A percentile compares a stretch with the other conserved stretches of the same genome.
phyloP scores from a whole-genome alignment of 1,284 basidiomycete species.

The Cutaneotrichosporon sp. region DNA sequence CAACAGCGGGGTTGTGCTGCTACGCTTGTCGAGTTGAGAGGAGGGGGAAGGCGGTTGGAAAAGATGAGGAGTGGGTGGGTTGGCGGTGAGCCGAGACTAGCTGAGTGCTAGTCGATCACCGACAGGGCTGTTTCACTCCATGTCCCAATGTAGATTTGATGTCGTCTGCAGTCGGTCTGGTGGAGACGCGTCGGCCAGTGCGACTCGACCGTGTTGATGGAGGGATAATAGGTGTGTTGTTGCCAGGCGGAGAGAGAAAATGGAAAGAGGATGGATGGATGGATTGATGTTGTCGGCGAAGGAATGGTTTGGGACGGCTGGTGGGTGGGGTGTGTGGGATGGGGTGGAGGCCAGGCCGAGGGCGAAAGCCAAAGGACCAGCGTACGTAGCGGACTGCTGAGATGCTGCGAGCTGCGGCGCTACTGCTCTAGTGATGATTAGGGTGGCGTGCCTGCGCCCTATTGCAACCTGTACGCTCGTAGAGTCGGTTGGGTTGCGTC shows the following conservation, averaged over 20 bases:
- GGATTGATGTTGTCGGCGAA: neutral
- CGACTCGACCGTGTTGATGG: neutral
- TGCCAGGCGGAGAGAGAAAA: neutral
- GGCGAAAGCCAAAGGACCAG: neutral
- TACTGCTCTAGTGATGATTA: too few species aligned
- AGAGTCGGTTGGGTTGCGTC: too few species aligned
- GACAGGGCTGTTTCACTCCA: neutral
- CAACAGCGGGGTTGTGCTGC: neutral
- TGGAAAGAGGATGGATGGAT: neutral
- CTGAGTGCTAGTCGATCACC: neutral
- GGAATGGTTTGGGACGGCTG: neutral
- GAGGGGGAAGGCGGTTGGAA: neutral
- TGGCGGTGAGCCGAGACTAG: neutral
- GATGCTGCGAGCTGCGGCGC: too few species aligned
- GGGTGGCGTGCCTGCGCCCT: neutral
- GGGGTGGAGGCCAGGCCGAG: neutral
- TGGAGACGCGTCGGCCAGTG: neutral
- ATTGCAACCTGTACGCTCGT: neutral
- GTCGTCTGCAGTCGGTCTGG: neutral
- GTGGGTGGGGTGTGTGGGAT: neutral
- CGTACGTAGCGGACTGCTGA: too few species aligned
- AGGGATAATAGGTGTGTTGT: neutral
- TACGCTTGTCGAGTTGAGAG: neutral
- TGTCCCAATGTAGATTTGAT: neutral
- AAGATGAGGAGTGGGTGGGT: neutral